Base-by-base conservation (phyloP, 805 yeast species). In the Hanseniaspora nectarophila region DNA sequence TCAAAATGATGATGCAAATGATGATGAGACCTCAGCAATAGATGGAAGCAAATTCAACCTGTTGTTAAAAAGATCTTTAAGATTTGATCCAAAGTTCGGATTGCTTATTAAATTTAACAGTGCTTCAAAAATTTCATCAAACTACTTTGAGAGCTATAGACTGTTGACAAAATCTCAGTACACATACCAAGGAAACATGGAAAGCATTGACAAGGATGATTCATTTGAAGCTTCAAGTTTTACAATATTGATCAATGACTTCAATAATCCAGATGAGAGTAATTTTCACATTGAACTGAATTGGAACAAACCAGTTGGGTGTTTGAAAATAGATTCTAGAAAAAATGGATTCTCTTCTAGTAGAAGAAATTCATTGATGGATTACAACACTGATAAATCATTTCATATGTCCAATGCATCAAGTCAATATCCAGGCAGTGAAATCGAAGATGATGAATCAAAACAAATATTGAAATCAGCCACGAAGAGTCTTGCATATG, bases 31-130 rank as follows among this genome's bases (percentile, higher is more conserved):
- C n/a, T 39, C 45, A 21, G 20, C 38, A 6, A 5, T 18, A 23
- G 37, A 29, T 10, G 53, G 53, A 2, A 10, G n/a, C 20, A 49
- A 49, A n/a, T 49, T 49, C 18, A 49, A 49, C n/a, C 8, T 16
- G 3, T 49, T 26, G 9, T 33, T 49, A 10, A 49, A 26, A 34
- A 40, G 46, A 42, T 49, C 53, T 1, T 26, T 49, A 18, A 49
- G 53, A 42, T 49, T 49, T 32, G 44, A 49, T 28, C 15, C 43
- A 5, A 42, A 42, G n/a, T 49, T 49, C 42, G 53, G 53, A 8
- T 24, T 49, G 16, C 32, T 49, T 6, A 21, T 49, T 7, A 49
- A 49, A 20, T 49, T 49, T 34, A 31, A 34, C 13, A 13, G n/a
- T 8, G 43, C 33, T n/a, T 18, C 40, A 3, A 15, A 32, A 8